Evolutionary conservation across 148 eudicot species (phyloP).

Genomic region (Spergularia marina): DNA sequence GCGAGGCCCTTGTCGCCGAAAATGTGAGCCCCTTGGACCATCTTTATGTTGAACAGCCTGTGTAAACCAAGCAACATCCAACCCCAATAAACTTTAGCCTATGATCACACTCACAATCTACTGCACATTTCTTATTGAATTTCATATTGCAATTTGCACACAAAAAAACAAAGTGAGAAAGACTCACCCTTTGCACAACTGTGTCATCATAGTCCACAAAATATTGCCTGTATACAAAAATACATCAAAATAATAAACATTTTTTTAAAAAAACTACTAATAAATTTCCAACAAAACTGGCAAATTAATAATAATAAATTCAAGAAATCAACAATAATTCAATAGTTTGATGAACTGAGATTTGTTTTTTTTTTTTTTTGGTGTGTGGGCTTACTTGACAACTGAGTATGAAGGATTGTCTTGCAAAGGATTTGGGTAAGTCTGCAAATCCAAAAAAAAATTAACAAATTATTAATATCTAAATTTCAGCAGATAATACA

Average conservation of each 20-base stretch:
- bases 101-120: not conserved
- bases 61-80: conserved; percentile 20
- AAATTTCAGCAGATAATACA: not conserved
- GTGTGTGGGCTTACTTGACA: conserved; percentile 49
- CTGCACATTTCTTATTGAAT: not conserved
- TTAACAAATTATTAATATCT: not conserved
- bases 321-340: conserved; percentile 9
- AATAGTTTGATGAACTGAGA: conserved; percentile 11
- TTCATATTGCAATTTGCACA: not conserved
- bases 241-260: conserved; percentile 4
- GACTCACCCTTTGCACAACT: conserved; percentile 63
- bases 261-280: not conserved
- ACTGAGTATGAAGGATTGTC: conserved; percentile 75
- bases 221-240: conserved; percentile 55
- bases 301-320: not conserved
- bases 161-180: conserved; percentile 10
- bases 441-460: conserved; percentile 37
- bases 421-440: conserved; percentile 71
- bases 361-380: not conserved
- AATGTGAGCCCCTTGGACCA: conserved; percentile 75
- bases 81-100: not conserved
- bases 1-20: conserved; percentile 86
- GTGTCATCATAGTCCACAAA: conserved; percentile 80
- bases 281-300: conserved; percentile 6
- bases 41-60: conserved; percentile 75